Conservation (phyloP, 2,329 filamentous ascomycete species). For the Claviceps purpurea region DNA sequence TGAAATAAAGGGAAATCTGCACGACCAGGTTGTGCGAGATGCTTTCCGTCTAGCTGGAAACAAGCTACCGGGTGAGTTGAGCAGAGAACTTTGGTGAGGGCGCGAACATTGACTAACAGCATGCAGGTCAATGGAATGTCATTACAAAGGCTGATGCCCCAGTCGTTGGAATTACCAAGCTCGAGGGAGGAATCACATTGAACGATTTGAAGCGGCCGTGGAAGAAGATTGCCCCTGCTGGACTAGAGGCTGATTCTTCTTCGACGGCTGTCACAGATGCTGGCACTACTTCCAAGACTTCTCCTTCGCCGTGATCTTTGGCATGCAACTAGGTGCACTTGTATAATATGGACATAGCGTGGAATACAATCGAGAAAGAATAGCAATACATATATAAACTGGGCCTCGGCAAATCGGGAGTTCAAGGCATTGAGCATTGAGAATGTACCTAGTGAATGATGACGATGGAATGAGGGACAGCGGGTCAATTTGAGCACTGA, state of each 20-base stretch:
- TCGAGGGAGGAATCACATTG: conserved; percentile 72
- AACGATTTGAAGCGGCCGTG: conserved; percentile 74
- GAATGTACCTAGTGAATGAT: background rate
- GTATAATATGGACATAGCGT: background rate
- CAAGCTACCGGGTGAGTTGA: conserved; percentile 71
- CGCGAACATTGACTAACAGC: conserved; percentile 11
- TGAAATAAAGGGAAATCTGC: conserved; percentile 79
- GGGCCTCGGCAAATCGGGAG: background rate
- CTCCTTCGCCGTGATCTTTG: conserved; percentile 13
- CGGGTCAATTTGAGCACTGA: no score
- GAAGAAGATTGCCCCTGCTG: conserved; percentile 42
- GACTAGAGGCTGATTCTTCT: conserved; percentile 21
- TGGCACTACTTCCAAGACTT: conserved; percentile 21
- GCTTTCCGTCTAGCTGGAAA: conserved; percentile 88
- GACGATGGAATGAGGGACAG: no score
- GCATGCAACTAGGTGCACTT: background rate
- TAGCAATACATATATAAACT: background rate
- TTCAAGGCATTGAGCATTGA: background rate
- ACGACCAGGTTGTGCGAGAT: conserved; percentile 89
- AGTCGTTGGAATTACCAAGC: conserved; percentile 83
- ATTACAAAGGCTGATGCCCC: conserved; percentile 84
- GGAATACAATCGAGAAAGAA: background rate
- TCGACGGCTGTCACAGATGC: conserved; percentile 20
- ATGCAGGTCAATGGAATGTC: conserved; percentile 70
- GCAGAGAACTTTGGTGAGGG: background rate